Evolutionary conservation across 2,329 filamentous ascomycete species (phyloP), one percentile per base, ranked within the genome.

Genomic region (Neofusicoccum cordaticola): DNA sequence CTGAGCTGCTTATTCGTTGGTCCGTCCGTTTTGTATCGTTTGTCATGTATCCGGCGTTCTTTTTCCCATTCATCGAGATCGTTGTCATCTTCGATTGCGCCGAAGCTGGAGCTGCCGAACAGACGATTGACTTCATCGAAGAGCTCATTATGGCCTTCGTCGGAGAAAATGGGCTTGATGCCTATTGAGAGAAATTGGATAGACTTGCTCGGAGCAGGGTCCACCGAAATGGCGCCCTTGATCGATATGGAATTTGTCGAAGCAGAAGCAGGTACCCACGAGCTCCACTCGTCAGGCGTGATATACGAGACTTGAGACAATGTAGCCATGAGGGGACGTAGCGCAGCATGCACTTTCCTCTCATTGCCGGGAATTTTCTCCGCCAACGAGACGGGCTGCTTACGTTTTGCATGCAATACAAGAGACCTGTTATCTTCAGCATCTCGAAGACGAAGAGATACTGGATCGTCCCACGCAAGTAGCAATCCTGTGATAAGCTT

Each of bases 141-240:
- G 0, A 98, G 75, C 6, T 90, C 76, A 65, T 89, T 90, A 2
- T 85, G 82, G 0, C 84, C 84, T 53, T 80, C 78, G 3, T 83
- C 80, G 27, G 85, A 79, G 1, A 80, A 73, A 1, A 96, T 69
- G 0, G 93, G 91, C 8, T 83, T 79, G 7, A 93, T 84, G 0
- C 91, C 93, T 31, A 97, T 77, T 4, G 90, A 91, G 22, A 98
- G 85, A 73, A 97, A 96, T 70, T 98, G 94, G 1, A 86, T 79
- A 19, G 85, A 85, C 68, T 88, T 92, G 0, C 85, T 90, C 0
- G 92, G 89, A 17, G 85, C 85, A 0, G 93, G 91, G 0, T 82
- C 76, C 1, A 89, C 80, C 2, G 88, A 96, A 15, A 97, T 87
- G 41, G 87, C 87, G 1, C 92, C 93, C 66, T 81, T 83, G 31